Conservation (phyloP, 1,284 basidiomycete genomes). For the Sanghuangporus sanghuang region DNA sequence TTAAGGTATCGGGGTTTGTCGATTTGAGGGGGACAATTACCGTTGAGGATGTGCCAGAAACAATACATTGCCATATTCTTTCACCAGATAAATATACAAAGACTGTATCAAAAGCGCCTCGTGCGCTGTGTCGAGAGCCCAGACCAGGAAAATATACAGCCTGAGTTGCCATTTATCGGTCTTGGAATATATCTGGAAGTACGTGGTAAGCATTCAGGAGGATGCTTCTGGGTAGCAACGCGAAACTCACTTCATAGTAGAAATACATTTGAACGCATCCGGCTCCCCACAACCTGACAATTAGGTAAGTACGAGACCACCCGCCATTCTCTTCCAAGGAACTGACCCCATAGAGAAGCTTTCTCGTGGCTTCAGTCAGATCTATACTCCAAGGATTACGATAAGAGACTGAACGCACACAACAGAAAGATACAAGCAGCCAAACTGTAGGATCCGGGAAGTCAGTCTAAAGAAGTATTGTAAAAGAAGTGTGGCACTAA, state of each 20-base stretch:
- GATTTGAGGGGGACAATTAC: not conserved
- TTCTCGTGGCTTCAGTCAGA: not conserved
- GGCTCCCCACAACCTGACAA: conserved; percentile 9
- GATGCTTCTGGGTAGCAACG: not conserved
- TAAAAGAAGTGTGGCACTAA: not conserved
- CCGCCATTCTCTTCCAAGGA: too few relatives aligned
- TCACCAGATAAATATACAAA: conserved; percentile 12
- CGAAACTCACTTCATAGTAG: conserved; percentile 6
- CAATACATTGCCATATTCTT: not conserved
- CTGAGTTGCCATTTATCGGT: not conserved
- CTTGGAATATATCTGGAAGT: not conserved
- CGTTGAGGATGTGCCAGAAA: not conserved
- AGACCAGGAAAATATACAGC: not conserved
- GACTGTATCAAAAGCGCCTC: conserved; percentile 8
- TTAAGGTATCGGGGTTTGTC: not conserved
- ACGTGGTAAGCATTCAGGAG: not conserved
- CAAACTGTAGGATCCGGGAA: not conserved
- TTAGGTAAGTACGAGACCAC: not conserved
- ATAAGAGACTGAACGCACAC: not conserved
- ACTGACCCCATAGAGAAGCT: not conserved
- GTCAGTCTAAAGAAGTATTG: not conserved
- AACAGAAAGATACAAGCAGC: not conserved
- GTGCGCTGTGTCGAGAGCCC: conserved; percentile 13
- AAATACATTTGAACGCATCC: conserved; percentile 5
- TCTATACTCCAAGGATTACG: not conserved